These are phyloP conservation scores for Echeveria elegans DNA, from an alignment of 164 flowering plant genomes.

Conservation along the genomic window DNA sequence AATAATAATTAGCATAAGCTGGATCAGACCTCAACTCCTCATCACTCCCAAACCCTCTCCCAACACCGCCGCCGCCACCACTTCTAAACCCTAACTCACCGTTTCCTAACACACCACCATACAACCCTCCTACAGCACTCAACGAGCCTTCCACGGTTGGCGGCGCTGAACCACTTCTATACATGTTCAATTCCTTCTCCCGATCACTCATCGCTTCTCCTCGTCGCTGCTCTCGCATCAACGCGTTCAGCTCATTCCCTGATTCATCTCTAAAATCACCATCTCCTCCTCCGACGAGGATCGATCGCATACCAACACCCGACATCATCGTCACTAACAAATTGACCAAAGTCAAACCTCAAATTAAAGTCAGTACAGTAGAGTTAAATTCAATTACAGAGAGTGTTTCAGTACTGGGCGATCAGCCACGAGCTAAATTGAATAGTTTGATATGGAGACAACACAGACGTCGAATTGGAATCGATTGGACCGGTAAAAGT, in stretches of 20 bases:
- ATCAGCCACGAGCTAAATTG: neutral
- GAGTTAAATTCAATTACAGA: no score
- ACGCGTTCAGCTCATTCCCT: constrained; percentile 27
- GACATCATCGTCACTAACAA: constrained; percentile 32
- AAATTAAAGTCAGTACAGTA: constrained; percentile 2
- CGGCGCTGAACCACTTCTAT: constrained; percentile 81
- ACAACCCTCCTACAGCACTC: constrained; percentile 49
- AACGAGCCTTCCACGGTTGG: constrained; percentile 84
- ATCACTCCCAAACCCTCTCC: constrained; percentile 26
- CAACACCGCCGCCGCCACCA: constrained; percentile 8
- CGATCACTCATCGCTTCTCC: constrained; percentile 30
- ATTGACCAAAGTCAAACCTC: neutral
- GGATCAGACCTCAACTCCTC: constrained; percentile 72
- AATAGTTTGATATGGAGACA: neutral
- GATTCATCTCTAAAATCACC: constrained; percentile 38
- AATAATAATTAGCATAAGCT: constrained; percentile 58
- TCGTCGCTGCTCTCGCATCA: constrained; percentile 37
- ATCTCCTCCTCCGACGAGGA: constrained; percentile 18
- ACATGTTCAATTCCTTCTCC: constrained; percentile 52
- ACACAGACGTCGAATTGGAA: neutral
- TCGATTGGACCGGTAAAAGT: neutral
- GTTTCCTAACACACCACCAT: constrained; percentile 16
- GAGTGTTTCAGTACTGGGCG: neutral
- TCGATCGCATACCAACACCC: constrained; percentile 45
- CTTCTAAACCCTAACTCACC: constrained; percentile 6